Percentiles rank a stretch among this genome's conserved stretches.
phyloP scores from a whole-genome alignment of 1,284 basidiomycete genomes.

The Cryptococcus sp. region DNA sequence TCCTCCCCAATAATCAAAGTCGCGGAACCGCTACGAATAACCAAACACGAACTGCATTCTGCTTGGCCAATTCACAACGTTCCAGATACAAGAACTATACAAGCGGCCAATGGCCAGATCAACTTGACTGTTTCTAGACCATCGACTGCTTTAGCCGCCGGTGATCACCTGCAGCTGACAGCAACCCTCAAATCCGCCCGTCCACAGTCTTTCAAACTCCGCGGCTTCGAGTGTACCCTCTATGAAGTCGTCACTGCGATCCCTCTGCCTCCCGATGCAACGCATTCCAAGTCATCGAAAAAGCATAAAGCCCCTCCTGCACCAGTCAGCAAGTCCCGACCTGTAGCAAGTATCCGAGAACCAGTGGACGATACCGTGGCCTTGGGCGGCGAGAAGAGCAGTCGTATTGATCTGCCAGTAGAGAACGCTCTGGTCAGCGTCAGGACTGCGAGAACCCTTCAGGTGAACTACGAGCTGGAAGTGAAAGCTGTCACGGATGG shows the following conservation, averaged over 20 bases:
- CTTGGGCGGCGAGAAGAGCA: constrained; percentile 67
- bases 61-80: constrained; percentile 85
- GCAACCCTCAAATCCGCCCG: constrained; percentile 59
- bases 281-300: constrained; percentile 44
- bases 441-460: constrained; percentile 73
- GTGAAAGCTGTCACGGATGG: constrained; percentile 72
- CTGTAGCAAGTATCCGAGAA: constrained; percentile 37
- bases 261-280: constrained; percentile 36
- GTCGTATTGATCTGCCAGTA: constrained; percentile 67
- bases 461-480: constrained; percentile 72
- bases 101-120: constrained; percentile 62
- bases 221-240: constrained; percentile 75
- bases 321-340: constrained; percentile 61
- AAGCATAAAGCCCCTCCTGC: constrained; percentile 60
- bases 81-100: constrained; percentile 67
- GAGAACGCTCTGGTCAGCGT: constrained; percentile 73
- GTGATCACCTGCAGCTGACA: constrained; percentile 70
- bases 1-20: constrained; percentile 63
- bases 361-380: constrained; percentile 70
- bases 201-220: constrained; percentile 68
- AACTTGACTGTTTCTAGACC: constrained; percentile 68
- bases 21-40: constrained; percentile 69
- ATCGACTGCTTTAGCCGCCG: constrained; percentile 76
- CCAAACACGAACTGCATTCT: constrained; percentile 85
- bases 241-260: constrained; percentile 64